Conservation (phyloP, 1,139 yeast species). For the Sugiyamaella grinbergsii region DNA sequence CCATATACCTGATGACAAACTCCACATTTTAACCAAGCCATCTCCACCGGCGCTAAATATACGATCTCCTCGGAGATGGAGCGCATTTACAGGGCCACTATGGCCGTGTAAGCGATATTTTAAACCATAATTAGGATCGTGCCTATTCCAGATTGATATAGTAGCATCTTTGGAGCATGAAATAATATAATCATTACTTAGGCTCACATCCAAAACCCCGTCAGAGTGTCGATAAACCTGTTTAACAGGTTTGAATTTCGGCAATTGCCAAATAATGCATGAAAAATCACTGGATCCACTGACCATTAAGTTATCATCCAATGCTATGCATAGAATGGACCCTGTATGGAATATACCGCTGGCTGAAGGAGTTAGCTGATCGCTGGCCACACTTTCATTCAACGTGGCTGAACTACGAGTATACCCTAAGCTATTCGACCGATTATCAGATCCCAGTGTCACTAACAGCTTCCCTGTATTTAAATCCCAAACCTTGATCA, state of each 20-base stretch:
- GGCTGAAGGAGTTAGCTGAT: neutral
- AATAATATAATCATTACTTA: slow-evolving; percentile 35
- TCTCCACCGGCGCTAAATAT: slow-evolving; percentile 46
- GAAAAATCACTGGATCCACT: slow-evolving; percentile 45
- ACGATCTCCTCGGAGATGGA: slow-evolving; percentile 34
- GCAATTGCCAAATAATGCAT: slow-evolving; percentile 41
- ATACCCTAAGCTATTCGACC: slow-evolving; percentile 1
- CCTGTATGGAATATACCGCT: slow-evolving; percentile 36
- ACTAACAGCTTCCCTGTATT: slow-evolving; percentile 34
- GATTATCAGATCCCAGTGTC: slow-evolving; percentile 30
- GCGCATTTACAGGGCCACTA: slow-evolving; percentile 44
- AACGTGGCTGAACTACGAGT: neutral
- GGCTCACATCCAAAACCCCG: slow-evolving; percentile 40
- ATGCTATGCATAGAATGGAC: slow-evolving; percentile 42
- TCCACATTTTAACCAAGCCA: slow-evolving; percentile 41
- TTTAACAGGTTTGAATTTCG: slow-evolving; percentile 33
- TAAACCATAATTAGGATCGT: slow-evolving; percentile 25
- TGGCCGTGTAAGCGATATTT: slow-evolving; percentile 37
- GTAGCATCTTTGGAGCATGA: slow-evolving; percentile 43
- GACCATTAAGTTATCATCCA: slow-evolving; percentile 40
- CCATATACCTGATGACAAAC: slow-evolving; percentile 32
- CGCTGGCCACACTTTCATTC: slow-evolving; percentile 13
- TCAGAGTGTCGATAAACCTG: slow-evolving; percentile 36
- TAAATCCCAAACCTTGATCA: slow-evolving; percentile 42
- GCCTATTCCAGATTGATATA: slow-evolving; percentile 39